Evolutionary conservation across 148 eudicot species (phyloP).

Genomic region (Amaranthus palmeri): DNA sequence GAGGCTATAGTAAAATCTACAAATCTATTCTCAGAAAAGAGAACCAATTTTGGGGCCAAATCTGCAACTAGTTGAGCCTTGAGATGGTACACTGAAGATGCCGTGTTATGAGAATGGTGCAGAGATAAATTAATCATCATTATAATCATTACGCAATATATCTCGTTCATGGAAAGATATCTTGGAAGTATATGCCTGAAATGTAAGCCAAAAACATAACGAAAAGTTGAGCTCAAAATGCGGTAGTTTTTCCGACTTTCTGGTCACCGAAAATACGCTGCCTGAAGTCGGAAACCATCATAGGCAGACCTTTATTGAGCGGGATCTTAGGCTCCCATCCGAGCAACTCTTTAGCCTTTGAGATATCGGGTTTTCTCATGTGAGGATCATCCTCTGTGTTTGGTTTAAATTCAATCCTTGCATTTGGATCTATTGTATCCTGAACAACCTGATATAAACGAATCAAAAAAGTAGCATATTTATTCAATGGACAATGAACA

Average conservation of each 20-base stretch:
- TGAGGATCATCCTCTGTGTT: slow-evolving; percentile 98
- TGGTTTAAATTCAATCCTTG: slow-evolving; percentile 68
- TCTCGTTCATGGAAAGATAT: too few relatives aligned
- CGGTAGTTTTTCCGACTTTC: slow-evolving; percentile 39
- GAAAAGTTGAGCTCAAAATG: slow-evolving; percentile 3
- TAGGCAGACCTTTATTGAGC: slow-evolving; percentile 81
- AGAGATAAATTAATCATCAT: not conserved
- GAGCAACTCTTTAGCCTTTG: slow-evolving; percentile 77
- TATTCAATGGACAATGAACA: not conserved
- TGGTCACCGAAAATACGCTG: slow-evolving; percentile 89
- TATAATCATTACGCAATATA: too few relatives aligned
- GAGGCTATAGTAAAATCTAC: slow-evolving; percentile 30
- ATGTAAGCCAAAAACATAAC: not conserved
- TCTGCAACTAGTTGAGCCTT: slow-evolving; percentile 19
- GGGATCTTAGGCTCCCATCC: slow-evolving; percentile 96
- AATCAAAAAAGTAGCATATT: not conserved
- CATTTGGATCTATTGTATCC: slow-evolving; percentile 90
- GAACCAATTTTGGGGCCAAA: slow-evolving; percentile 5
- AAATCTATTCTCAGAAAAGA: slow-evolving; percentile 19
- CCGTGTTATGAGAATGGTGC: not conserved
- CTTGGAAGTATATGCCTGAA: slow-evolving; percentile 8
- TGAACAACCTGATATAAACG: slow-evolving; percentile 63
- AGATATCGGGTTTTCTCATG: slow-evolving; percentile 93
- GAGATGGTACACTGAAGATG: slow-evolving; percentile 11
- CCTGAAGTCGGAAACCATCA: slow-evolving; percentile 87